Evolutionary conservation across 106 monocot species (phyloP).

Genomic region (Allium cepa): DNA sequence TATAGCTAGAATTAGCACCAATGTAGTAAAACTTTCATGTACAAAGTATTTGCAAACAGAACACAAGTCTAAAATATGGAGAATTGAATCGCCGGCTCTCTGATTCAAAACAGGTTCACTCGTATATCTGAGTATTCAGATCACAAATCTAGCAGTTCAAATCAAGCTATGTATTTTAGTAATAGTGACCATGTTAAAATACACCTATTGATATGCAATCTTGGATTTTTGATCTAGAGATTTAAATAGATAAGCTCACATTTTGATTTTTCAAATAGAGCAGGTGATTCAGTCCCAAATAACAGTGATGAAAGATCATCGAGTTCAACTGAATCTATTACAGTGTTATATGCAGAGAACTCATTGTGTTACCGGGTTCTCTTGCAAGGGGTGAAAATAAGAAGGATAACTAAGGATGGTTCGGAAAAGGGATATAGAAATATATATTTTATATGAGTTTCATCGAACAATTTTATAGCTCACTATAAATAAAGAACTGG

Average conservation of each 20-base stretch:
- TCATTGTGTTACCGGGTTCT: background rate
- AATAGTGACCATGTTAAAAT: too few species aligned
- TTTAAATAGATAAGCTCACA: too few species aligned
- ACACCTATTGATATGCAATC: too few species aligned
- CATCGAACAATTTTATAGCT: background rate
- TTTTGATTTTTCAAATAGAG: too few species aligned
- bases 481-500: too few species aligned
- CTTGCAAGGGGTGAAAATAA: background rate
- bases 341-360: background rate
- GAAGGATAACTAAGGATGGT: background rate
- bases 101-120: background rate
- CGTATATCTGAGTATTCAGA: background rate
- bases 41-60: background rate
- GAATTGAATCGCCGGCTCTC: background rate
- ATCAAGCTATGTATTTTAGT: background rate
- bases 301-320: too few species aligned
- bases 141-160: background rate
- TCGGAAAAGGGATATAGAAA: background rate
- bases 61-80: background rate
- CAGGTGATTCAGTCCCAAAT: too few species aligned
- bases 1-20: background rate
- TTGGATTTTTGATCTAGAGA: too few species aligned
- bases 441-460: background rate
- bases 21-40: background rate
- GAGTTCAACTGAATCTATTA: background rate